A percentile compares a stretch with the other conserved stretches of the same genome.
These are phyloP conservation scores for Diaporthe sp. DNA, from an alignment of 2,329 filamentous ascomycete genomes.

Conservation along the genomic window DNA sequence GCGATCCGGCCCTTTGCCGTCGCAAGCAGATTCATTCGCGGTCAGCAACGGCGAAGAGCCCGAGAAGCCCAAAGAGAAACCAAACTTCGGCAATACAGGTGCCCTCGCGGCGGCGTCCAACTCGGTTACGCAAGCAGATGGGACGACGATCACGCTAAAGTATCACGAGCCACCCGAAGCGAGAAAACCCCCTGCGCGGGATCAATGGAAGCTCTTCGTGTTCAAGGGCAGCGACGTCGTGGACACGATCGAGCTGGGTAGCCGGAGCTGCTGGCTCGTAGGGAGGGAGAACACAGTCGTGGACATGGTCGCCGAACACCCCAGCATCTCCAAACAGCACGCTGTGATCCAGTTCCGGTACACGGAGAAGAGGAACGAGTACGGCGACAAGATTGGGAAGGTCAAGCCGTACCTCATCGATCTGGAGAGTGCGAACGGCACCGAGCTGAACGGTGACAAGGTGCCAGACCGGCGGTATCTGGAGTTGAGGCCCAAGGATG, in stretches of 20 bases:
- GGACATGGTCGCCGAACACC: slow-evolving; percentile 88
- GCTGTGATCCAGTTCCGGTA: slow-evolving; percentile 94
- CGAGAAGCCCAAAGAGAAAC: slow-evolving; percentile 81
- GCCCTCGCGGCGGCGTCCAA: slow-evolving; percentile 91
- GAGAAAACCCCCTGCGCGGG: slow-evolving; percentile 83
- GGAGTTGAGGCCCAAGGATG: slow-evolving; percentile 89
- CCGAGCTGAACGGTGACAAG: slow-evolving; percentile 80
- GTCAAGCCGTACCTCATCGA: slow-evolving; percentile 93
- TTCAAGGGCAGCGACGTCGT: slow-evolving; percentile 88
- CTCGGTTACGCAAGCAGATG: slow-evolving; percentile 76
- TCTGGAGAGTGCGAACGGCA: slow-evolving; percentile 93
- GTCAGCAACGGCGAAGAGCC: slow-evolving; percentile 63
- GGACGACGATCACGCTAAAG: slow-evolving; percentile 85
- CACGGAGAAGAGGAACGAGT: slow-evolving; percentile 86
- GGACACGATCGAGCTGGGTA: slow-evolving; percentile 82
- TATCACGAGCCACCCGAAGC: slow-evolving; percentile 97
- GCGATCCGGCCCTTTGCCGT: slow-evolving; percentile 66
- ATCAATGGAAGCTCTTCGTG: slow-evolving; percentile 90
- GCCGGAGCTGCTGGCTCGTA: slow-evolving; percentile 89
- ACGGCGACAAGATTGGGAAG: slow-evolving; percentile 82
- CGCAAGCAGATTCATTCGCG: slow-evolving; percentile 72
- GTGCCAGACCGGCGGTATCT: slow-evolving; percentile 84
- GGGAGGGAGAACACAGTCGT: slow-evolving; percentile 85
- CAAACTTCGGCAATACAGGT: slow-evolving; percentile 86
- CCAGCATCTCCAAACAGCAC: slow-evolving; percentile 95